phyloP scores from a whole-genome alignment of 768 basidiomycete genomes.

The Boletus rex-veris region DNA sequence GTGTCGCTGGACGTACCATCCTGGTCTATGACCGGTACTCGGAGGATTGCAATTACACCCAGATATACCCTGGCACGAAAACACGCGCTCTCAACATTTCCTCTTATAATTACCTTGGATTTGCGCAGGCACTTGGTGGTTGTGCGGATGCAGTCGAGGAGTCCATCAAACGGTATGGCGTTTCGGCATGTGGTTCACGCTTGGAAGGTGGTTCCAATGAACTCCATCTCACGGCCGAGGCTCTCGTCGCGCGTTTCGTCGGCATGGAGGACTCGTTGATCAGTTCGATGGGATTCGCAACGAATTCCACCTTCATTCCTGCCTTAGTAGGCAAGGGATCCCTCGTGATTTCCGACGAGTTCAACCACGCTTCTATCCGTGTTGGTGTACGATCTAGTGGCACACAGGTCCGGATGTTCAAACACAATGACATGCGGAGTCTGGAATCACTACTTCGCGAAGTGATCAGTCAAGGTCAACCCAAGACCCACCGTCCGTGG shows the following conservation, averaged over 20 bases:
- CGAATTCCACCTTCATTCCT: constrained; percentile 91
- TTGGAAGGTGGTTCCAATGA: constrained; percentile 86
- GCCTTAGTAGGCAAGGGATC: constrained; percentile 88
- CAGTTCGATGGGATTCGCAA: constrained; percentile 95
- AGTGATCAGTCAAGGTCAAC: constrained; percentile 95
- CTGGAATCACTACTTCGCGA: constrained; percentile 82
- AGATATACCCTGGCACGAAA: constrained; percentile 69
- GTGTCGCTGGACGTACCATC: constrained; percentile 94
- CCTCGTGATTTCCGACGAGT: constrained; percentile 93
- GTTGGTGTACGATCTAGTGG: constrained; percentile 88
- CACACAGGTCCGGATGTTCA: constrained; percentile 88
- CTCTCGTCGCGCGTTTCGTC: constrained; percentile 84
- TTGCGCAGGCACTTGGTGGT: constrained; percentile 88
- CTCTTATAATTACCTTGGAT: constrained; percentile 99
- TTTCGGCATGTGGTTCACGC: constrained; percentile 71
- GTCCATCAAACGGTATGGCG: constrained; percentile 74
- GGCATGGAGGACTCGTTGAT: constrained; percentile 90
- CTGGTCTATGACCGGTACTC: constrained; percentile 80
- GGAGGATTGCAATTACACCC: constrained; percentile 75
- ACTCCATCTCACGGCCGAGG: constrained; percentile 76
- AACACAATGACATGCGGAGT: constrained; percentile 90
- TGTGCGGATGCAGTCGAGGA: constrained; percentile 95
- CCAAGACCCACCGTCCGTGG: constrained; percentile 98
- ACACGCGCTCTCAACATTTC: constrained; percentile 95
- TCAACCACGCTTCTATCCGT: constrained; percentile 94